These are phyloP conservation scores for Theileria parva DNA, from an alignment of 169 alveolate genomes.

Conservation along the genomic window DNA sequence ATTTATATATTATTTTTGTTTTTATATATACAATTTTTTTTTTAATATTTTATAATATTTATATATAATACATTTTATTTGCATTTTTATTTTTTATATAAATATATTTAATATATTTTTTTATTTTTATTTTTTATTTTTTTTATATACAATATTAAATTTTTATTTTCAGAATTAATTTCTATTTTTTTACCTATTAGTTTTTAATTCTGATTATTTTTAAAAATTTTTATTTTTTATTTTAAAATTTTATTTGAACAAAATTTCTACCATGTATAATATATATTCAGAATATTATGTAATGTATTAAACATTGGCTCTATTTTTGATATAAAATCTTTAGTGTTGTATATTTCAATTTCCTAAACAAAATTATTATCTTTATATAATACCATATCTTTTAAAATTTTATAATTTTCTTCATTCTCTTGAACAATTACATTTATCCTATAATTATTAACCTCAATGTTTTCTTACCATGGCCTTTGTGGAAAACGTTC, in stretches of 20 bases:
- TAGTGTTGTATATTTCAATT: not conserved
- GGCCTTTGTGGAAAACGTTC: conserved; percentile 64
- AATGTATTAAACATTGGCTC: not conserved
- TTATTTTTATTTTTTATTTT: too few relatives aligned
- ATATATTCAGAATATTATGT: not conserved
- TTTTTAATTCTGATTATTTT: too few relatives aligned
- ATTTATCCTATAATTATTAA: conserved; percentile 5
- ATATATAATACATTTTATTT: too few relatives aligned
- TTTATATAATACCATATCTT: not conserved
- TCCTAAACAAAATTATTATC: not conserved
- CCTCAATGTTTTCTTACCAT: conserved; percentile 30
- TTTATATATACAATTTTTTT: too few relatives aligned
- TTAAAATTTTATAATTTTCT: not conserved
- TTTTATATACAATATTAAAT: too few relatives aligned
- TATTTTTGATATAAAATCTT: not conserved
- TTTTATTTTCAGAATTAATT: too few relatives aligned
- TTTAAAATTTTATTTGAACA: not conserved
- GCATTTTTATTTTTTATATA: too few relatives aligned
- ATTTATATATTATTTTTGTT: too few relatives aligned
- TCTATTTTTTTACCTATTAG: too few relatives aligned
- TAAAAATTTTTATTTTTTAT: too few relatives aligned
- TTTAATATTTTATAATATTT: too few relatives aligned
- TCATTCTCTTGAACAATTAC: conserved; percentile 1
- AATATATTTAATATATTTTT: too few relatives aligned
- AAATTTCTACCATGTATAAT: not conserved